Conservation (phyloP, 2,329 filamentous ascomycete species). For the Alternaria arbusti region DNA sequence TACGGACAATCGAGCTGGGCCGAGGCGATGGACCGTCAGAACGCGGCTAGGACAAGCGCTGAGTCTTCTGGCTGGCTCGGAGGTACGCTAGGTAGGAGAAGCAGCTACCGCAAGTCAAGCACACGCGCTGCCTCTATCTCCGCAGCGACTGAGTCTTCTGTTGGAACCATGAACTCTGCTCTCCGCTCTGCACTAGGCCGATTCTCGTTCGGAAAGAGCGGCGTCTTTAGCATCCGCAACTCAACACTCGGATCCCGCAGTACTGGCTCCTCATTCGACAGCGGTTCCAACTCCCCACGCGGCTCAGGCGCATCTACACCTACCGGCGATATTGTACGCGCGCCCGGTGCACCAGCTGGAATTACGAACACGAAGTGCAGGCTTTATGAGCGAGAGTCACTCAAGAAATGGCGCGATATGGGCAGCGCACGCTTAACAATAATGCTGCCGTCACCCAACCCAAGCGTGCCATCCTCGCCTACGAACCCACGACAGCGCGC, state of each 20-base stretch:
- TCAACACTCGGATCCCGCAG: constrained; percentile 72
- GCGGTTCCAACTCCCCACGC: constrained; percentile 47
- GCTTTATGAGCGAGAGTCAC: constrained; percentile 77
- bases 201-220: constrained; percentile 71
- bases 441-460: constrained; percentile 68
- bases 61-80: constrained; percentile 57
- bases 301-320: constrained; percentile 46
- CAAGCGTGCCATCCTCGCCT: constrained; percentile 50
- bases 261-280: constrained; percentile 58
- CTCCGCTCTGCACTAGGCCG: constrained; percentile 75
- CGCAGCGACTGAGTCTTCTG: constrained; percentile 75
- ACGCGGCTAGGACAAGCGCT: constrained; percentile 49
- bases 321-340: constrained; percentile 28
- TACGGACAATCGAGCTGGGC: constrained; percentile 55
- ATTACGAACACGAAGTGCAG: constrained; percentile 84
- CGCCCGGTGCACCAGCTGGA: constrained; percentile 61
- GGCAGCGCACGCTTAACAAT: constrained; percentile 85
- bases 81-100: constrained; percentile 57
- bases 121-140: constrained; percentile 63
- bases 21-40: constrained; percentile 60
- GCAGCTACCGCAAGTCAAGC: constrained; percentile 60
- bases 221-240: constrained; percentile 81
- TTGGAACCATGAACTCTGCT: constrained; percentile 77
- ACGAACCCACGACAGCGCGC: constrained; percentile 38
- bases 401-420: constrained; percentile 87